Evolutionary conservation across 805 yeast genomes (phyloP).

Genomic region (Phaffomyces thermotolerans): DNA sequence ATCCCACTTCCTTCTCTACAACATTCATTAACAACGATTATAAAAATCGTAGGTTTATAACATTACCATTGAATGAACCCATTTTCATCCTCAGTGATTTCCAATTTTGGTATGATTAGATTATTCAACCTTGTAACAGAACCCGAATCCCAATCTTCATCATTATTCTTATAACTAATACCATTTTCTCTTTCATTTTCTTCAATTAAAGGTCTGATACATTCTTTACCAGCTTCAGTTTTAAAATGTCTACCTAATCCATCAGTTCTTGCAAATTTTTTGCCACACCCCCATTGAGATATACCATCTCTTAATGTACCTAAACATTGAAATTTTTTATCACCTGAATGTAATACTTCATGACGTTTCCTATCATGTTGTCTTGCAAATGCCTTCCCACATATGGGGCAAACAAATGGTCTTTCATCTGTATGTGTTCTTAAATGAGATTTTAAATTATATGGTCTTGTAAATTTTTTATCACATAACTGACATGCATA

Average conservation of each 20-base stretch:
- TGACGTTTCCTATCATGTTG: conserved; percentile 74
- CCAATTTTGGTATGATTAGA: conserved; percentile 5
- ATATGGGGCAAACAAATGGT: conserved; percentile 63
- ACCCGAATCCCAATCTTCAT: no score
- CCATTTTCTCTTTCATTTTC: conserved; percentile 35
- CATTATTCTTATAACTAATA: no score
- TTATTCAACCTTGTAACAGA: background rate
- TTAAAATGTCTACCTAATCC: conserved; percentile 74
- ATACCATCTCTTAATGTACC: conserved; percentile 53
- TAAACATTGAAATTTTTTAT: conserved; percentile 64
- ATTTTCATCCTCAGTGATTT: conserved; percentile 2
- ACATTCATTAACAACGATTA: no score
- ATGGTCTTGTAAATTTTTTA: conserved; percentile 85
- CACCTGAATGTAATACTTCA: conserved; percentile 69
- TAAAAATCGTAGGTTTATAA: no score
- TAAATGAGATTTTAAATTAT: conserved; percentile 84
- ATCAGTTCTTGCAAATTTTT: conserved; percentile 72
- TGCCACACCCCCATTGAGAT: conserved; percentile 70
- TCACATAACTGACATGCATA: conserved; percentile 80
- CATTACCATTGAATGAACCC: background rate
- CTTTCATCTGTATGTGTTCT: conserved; percentile 86
- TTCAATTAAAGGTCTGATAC: conserved; percentile 61
- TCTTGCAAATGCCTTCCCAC: conserved; percentile 79
- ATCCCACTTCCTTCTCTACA: no score
- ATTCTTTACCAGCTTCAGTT: conserved; percentile 69